Evolutionary conservation across 2,329 filamentous ascomycete species (phyloP), one percentile per base, ranked within the genome.

Genomic region (Arthroderma sp.): DNA sequence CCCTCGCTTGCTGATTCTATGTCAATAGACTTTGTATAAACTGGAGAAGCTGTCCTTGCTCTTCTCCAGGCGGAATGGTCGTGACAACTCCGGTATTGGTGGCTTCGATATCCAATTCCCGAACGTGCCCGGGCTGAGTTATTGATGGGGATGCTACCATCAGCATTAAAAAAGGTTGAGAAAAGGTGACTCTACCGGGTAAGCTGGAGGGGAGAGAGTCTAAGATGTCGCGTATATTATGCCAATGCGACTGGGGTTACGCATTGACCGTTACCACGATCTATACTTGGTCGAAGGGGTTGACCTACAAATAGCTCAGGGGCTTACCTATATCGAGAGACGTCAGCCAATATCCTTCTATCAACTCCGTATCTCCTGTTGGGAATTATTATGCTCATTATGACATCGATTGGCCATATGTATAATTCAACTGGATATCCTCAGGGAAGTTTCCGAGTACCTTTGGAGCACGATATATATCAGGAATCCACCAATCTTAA

Each of bases 401-500:
- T 54, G n/a, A 54, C 45, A 9, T 48, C 53, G 8, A 55, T 37
- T 6, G 50, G 51, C 54, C 54, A 56, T 5, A 55, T 39, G 46
- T 56, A 22, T 22, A 22, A 22, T 22, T 22, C 53, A 9, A 53
- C 51, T 9, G 41, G 42, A 36, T 7, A 42, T 22, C 40, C 43
- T 52, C 52, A 55, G 4, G 53, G 50, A 36, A 54, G 36, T 10
- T 45, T 38, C n/a, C 22, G 6, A 55, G 29, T 2, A 56, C 40
- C 38, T 56, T 52, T 15, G 54, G 54, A 7, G 53, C 54, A 15
- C 54, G 47, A 44, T 56, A 51, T 6, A 42, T 22, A 22, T 22
- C 15, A 22, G 15, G 15, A 22, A 22, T 22, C 15, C 15, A 22
- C 15, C 15, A 22, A 22, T 22, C 15, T 22, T 22, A 22, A 22